These are phyloP conservation scores for Spathaspora sp. DNA, from an alignment of 1,139 yeast genomes.

Conservation along the genomic window DNA sequence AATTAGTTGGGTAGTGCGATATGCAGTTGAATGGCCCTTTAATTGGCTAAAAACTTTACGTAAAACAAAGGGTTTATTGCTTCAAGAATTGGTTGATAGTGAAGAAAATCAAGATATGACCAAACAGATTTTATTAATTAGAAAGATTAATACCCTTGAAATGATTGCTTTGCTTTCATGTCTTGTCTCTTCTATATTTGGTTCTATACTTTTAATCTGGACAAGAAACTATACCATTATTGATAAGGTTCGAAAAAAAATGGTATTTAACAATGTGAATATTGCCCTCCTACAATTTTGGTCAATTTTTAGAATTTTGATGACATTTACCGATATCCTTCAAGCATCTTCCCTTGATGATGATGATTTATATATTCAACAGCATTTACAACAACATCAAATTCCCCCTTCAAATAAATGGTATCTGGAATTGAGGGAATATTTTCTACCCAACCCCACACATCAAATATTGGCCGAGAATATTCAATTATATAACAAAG, in stretches of 20 bases:
- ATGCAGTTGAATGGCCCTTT: conserved; percentile 39
- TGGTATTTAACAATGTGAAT: conserved; percentile 35
- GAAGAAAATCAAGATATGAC: conserved; percentile 8
- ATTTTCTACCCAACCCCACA: conserved; percentile 13
- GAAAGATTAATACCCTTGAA: conserved; percentile 22
- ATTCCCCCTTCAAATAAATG: conserved; percentile 5
- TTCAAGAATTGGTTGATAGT: conserved; percentile 17
- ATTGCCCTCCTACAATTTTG: conserved; percentile 30
- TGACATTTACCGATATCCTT: conserved; percentile 13
- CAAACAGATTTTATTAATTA: conserved; percentile 12
- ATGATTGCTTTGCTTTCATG: conserved; percentile 24
- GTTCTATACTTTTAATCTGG: conserved; percentile 26
- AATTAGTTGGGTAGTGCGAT: conserved; percentile 28
- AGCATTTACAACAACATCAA: conserved; percentile 5
- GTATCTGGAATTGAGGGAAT: conserved; percentile 13
- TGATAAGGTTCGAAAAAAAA: conserved; percentile 26
- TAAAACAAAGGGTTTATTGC: conserved; percentile 18
- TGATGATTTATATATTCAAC: conserved; percentile 7
- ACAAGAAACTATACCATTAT: conserved; percentile 27
- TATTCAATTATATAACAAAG: conserved; percentile 12
- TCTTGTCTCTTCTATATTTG: conserved; percentile 22
- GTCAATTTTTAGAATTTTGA: conserved; percentile 25
- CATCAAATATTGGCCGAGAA: conserved; percentile 13
- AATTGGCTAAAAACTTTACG: conserved; percentile 29
- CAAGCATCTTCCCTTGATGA: conserved; percentile 12